Conservation (phyloP, 176 grass and related monocot genomes). For the Chrysopogon serrulatus region DNA sequence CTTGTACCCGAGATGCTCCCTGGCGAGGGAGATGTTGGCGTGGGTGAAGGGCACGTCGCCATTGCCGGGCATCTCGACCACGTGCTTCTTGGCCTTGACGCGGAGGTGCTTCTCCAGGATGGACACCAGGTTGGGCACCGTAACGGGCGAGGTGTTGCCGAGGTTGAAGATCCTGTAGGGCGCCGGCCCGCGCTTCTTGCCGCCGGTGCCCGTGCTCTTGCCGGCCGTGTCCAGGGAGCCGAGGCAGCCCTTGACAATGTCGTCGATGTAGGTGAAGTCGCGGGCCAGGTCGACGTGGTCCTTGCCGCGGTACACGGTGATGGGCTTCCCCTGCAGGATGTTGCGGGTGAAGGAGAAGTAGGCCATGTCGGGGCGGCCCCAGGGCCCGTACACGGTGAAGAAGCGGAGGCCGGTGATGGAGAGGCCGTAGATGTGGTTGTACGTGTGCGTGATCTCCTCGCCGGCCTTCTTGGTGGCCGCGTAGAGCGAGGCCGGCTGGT, state of each 20-base stretch:
- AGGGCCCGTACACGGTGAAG: slow-evolving; percentile 85
- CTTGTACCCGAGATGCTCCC: slow-evolving; percentile 74
- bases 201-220: slow-evolving; percentile 72
- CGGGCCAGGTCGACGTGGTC: slow-evolving; percentile 60
- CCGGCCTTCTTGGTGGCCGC: slow-evolving; percentile 97
- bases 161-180: slow-evolving; percentile 91
- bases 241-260: slow-evolving; percentile 86
- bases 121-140: slow-evolving; percentile 71
- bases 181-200: slow-evolving; percentile 72
- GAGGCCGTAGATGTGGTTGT: slow-evolving; percentile 95
- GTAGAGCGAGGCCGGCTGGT: slow-evolving; percentile 78
- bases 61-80: slow-evolving; percentile 87
- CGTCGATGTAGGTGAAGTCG: slow-evolving; percentile 97
- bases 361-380: slow-evolving; percentile 91
- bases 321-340: slow-evolving; percentile 86
- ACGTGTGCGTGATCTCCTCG: slow-evolving; percentile 90
- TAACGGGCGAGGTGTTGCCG: slow-evolving; percentile 80
- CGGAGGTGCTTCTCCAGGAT: slow-evolving; percentile 85
- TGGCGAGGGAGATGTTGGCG: slow-evolving; percentile 73
- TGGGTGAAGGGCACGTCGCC: slow-evolving; percentile 93
- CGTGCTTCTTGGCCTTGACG: slow-evolving; percentile 67
- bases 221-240: slow-evolving; percentile 64
- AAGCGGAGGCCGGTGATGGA: slow-evolving; percentile 81
- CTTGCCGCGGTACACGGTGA: slow-evolving; percentile 78
- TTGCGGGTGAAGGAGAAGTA: slow-evolving; percentile 92